Percentiles rank a stretch among this genome's conserved stretches.
Evolutionary conservation across 1,139 yeast genomes (phyloP).

Genomic region (Yamadazyma diospyri): DNA sequence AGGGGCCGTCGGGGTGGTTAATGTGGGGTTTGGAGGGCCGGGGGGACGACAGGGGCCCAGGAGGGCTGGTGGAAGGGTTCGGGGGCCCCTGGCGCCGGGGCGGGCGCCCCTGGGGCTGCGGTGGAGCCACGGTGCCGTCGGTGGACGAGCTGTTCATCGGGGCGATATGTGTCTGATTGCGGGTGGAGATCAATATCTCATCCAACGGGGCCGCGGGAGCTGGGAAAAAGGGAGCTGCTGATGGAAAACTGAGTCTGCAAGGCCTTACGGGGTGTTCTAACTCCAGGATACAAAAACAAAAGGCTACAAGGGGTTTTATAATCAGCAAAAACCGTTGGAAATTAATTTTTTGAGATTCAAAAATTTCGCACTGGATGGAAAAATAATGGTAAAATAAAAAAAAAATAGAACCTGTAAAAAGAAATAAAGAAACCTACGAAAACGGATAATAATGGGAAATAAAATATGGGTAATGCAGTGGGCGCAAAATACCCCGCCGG

Average conservation of each 20-base stretch:
- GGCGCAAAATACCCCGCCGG: too few relatives aligned
- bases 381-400: slow-evolving; percentile 1
- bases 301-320: neutral
- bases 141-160: slow-evolving; percentile 1
- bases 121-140: slow-evolving; percentile 1
- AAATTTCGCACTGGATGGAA: slow-evolving; percentile 1
- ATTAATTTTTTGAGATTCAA: neutral
- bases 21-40: neutral
- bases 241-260: neutral
- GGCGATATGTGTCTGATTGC: too few relatives aligned
- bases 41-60: too few relatives aligned
- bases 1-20: neutral
- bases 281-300: neutral
- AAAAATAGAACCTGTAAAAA: neutral
- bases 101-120: neutral
- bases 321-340: slow-evolving; percentile 3
- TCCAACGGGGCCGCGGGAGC: neutral
- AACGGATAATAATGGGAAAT: too few relatives aligned
- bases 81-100: neutral
- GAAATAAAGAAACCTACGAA: too few relatives aligned
- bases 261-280: too few relatives aligned
- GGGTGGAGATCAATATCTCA: neutral
- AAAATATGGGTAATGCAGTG: too few relatives aligned
- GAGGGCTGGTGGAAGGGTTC: neutral
- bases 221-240: neutral